A percentile compares a stretch with the other conserved stretches of the same genome.
Evolutionary conservation across 441 rosid genomes (phyloP).

Genomic region (Erodium texanum): DNA sequence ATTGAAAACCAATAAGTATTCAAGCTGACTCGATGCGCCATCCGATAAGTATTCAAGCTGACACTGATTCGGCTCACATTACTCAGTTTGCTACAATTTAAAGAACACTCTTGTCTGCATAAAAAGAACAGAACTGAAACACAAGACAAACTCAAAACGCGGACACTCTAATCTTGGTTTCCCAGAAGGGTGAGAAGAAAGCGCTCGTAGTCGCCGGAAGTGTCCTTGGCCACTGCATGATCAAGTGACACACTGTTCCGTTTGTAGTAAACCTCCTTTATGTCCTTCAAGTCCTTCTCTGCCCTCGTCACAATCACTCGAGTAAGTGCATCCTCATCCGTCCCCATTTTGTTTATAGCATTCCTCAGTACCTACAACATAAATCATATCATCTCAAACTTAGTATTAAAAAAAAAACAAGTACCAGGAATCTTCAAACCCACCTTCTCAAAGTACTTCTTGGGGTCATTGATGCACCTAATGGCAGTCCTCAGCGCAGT

Average conservation of each 20-base stretch:
- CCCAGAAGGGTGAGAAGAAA: constrained; percentile 52
- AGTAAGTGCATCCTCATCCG: constrained; percentile 55
- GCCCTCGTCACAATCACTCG: constrained; percentile 55
- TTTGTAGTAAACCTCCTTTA: constrained; percentile 50
- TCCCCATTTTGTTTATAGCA: constrained; percentile 35
- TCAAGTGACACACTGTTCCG: constrained; percentile 46
- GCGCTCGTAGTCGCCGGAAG: constrained; percentile 44
- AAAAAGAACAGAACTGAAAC: neutral
- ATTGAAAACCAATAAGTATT: too few species aligned
- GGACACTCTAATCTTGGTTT: constrained; percentile 22
- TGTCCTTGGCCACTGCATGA: constrained; percentile 43
- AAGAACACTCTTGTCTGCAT: neutral
- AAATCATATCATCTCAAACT: neutral
- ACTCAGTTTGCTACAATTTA: neutral
- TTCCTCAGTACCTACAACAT: constrained; percentile 37
- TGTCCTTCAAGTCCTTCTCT: constrained; percentile 20
- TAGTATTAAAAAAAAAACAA: neutral
- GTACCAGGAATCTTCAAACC: neutral
- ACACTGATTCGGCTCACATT: too few species aligned
- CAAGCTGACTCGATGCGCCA: too few species aligned
- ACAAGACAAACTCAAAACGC: neutral
- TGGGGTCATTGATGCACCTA: constrained; percentile 37
- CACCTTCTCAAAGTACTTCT: constrained; percentile 53
- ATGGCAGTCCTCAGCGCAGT: constrained; percentile 33
- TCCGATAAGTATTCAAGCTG: too few species aligned